Base-by-base conservation (phyloP, 441 rosid genomes). In the Cnidoscolus chayamansa region DNA sequence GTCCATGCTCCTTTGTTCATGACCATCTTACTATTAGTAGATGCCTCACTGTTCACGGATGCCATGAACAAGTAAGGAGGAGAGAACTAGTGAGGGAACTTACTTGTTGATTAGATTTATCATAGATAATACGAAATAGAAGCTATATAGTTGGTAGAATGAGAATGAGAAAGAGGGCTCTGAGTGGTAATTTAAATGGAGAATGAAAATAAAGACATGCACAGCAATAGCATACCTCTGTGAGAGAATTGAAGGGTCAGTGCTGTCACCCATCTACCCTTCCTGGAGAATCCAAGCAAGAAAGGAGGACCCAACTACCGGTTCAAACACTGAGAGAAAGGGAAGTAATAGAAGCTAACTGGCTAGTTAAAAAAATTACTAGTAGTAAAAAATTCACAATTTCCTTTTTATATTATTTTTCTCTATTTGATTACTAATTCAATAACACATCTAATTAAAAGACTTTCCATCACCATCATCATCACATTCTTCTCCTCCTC, bases 1-100 rank as follows among this genome's bases (percentile, higher is more conserved):
- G 94, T 84, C 94, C 94, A 89, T 1, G 91, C 86, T 74, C 94
- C 94, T 75, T 74, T 89, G 79, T 82, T 87, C 72, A 81, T 59
- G 13, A 69, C 79, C 51, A 48, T 10, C 54, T 65, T 82, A 40
- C 45, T 40, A 67, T 79, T 83, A 50, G 59, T 50, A 37, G 79
- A 61, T n/a, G 65, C 68, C 20, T 74, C 76, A 51, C 48, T 79
- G 37, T 78, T 70, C 71, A 51, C 69, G 50, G 86, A 81, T 35
- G 89, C 88, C 90, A 88, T 88, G 4, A 9, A 13, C 13, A 57
- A 12, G 1, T 19, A 19, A 16, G 6, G 13, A 15, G 13, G 10
- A 35, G 45, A 40, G 45, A 40, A 5, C 6, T 40, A 40, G 7
- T 6, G 45, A 40, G 45, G 45, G 7, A 40, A 40, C 0, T 40